phyloP scores from a whole-genome alignment of 1,284 basidiomycete species.

The Tilletia caries region DNA sequence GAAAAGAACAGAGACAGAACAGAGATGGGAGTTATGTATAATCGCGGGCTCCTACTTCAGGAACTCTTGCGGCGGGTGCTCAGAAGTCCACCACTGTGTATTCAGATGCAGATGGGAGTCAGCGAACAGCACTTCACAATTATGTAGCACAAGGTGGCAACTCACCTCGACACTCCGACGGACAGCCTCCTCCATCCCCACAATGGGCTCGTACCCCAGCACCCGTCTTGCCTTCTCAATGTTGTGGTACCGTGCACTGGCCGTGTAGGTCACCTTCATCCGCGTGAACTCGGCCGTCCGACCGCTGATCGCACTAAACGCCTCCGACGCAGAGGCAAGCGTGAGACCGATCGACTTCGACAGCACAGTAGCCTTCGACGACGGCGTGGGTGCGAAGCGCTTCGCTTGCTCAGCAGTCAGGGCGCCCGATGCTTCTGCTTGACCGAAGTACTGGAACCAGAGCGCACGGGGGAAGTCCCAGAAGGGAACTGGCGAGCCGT shows the following conservation, averaged over 20 bases:
- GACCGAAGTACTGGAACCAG: conserved; percentile 61
- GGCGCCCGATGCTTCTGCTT: conserved; percentile 41
- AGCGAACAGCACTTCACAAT: background rate
- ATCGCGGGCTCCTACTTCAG: too few relatives aligned
- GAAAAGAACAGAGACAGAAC: too few relatives aligned
- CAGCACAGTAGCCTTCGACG: conserved; percentile 36
- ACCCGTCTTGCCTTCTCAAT: conserved; percentile 90
- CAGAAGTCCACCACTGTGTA: conserved; percentile 17
- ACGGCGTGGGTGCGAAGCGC: conserved; percentile 16
- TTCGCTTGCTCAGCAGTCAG: conserved; percentile 13
- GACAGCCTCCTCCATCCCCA: conserved; percentile 84
- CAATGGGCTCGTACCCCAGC: conserved; percentile 86
- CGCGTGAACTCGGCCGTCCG: conserved; percentile 85
- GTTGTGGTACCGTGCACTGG: conserved; percentile 75
- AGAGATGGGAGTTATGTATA: too few relatives aligned
- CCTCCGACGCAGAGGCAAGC: conserved; percentile 61
- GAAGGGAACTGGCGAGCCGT: conserved; percentile 91
- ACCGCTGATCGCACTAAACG: conserved; percentile 70
- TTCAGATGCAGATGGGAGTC: background rate
- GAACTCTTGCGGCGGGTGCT: conserved; percentile 15
- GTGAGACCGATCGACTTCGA: conserved; percentile 35
- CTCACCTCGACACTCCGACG: conserved; percentile 64
- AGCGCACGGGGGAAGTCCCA: conserved; percentile 87
- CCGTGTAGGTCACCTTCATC: conserved; percentile 72
- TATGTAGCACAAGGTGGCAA: background rate